Evolutionary conservation across 352 stramenopile genomes (phyloP), one percentile per base, ranked within the genome.

Genomic region (Pythium aphanidermatum): DNA sequence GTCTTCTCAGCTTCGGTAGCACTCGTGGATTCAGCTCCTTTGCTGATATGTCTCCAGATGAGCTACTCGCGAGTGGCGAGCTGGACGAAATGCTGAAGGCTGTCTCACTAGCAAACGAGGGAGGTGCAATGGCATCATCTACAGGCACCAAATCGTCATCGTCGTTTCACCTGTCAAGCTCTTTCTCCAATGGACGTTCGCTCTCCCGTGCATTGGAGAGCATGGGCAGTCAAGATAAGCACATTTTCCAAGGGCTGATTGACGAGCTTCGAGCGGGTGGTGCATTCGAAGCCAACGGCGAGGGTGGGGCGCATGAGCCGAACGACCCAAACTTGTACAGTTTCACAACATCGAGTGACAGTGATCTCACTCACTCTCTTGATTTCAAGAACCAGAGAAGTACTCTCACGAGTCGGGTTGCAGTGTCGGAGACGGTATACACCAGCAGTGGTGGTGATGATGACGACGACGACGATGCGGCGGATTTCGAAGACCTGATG

Each of bases 51-150:
- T 87, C 75, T 23, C 78, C 78, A 0, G 78, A 90, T 25, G 78
- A 87, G 24, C 45, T 90, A 23, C 63, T 90, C 16, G 78, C 70
- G 4, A 90, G 78, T 63, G 78, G 78, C 4, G 78, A 90, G 58
- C 59, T 90, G 30, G 78, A 90, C 35, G 78, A 90, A 45, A 87
- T 90, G 64, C 72, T 90, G 27, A 65, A 68, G 19, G 68, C 75
- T 3, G 63, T 87, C 19, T 90, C 72, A 20, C 76, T 90, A 47
- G 75, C 67, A 30, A 83, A 86, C 14, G 48, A 55, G 36, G 46
- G 40, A 34, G 14, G 32, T 52, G 17, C 5, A 16, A 17, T 1
- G 33, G 30, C 27, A 56, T 56, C 45, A 55, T 57, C 11, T 33
- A 57, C 48, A 0, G n/a, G 51, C 38, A 28, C 60, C 37, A 13